Conservation (phyloP, 2,329 filamentous ascomycete genomes). For the Teratosphaeriaceae sp. region DNA sequence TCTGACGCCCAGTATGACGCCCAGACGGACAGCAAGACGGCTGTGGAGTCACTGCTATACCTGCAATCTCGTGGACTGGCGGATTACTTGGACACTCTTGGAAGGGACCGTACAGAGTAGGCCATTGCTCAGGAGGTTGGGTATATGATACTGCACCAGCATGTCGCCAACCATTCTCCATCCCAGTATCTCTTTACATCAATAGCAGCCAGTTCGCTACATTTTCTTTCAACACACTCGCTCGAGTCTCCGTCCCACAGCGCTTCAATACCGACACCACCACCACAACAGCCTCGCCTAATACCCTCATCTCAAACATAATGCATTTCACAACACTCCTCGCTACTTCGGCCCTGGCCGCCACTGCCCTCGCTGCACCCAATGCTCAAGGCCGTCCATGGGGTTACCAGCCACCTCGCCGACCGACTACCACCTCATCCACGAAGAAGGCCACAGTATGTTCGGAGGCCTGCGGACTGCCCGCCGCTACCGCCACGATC, state of each 20-base stretch:
- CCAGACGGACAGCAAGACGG: background rate
- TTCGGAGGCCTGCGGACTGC: background rate
- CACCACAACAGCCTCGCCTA: background rate
- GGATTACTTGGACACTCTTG: background rate
- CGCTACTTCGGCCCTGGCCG: conserved; percentile 2
- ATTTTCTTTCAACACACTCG: background rate
- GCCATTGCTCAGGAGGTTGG: background rate
- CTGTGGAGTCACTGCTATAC: background rate
- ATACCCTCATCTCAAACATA: background rate
- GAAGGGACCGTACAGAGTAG: background rate
- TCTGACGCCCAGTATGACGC: conserved; percentile 1
- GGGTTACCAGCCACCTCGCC: background rate
- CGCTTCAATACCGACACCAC: background rate
- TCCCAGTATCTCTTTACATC: background rate
- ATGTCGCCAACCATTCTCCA: background rate
- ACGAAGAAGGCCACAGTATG: background rate
- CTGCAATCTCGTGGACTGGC: background rate
- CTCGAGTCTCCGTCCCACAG: background rate
- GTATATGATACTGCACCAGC: background rate
- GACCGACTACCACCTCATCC: background rate
- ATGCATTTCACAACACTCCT: conserved; percentile 5
- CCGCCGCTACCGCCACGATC: background rate
- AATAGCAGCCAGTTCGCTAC: background rate
- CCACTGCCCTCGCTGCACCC: conserved; percentile 5
- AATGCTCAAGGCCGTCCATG: background rate